Conservation (phyloP, 202 grass and related monocot genomes). For the Saccharum hybrid region DNA sequence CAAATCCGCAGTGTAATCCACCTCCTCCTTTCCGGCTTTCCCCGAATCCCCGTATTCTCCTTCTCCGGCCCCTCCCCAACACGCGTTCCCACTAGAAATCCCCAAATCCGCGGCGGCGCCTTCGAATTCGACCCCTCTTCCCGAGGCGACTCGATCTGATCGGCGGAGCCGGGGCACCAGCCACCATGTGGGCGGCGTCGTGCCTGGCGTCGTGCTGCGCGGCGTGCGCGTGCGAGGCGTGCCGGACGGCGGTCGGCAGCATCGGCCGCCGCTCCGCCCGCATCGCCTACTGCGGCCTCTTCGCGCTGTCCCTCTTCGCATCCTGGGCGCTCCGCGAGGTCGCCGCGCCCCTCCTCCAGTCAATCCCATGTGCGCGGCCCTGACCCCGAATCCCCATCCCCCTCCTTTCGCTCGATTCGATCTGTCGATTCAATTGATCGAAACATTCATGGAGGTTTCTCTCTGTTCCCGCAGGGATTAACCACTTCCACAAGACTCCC, state of each 20-base stretch:
- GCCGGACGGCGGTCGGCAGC: slow-evolving; percentile 92
- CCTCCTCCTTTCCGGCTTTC: slow-evolving; percentile 7
- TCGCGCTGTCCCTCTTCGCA: slow-evolving; percentile 91
- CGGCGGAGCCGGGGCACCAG: not conserved
- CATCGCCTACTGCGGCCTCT: slow-evolving; percentile 98
- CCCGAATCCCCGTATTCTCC: not conserved
- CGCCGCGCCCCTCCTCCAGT: slow-evolving; percentile 93
- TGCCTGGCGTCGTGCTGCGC: slow-evolving; percentile 99
- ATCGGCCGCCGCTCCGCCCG: slow-evolving; percentile 95
- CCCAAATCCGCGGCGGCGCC: slow-evolving; percentile 40
- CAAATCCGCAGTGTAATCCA: slow-evolving; percentile 23
- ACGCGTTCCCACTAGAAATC: slow-evolving; percentile 49
- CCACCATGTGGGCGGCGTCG: slow-evolving; percentile 91
- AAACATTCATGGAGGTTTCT: not conserved
- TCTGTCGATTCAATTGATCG: not conserved
- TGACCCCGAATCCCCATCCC: not conserved
- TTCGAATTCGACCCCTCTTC: slow-evolving; percentile 2
- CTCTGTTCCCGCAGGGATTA: slow-evolving; percentile 68
- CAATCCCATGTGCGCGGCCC: slow-evolving; percentile 67
- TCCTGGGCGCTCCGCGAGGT: slow-evolving; percentile 98
- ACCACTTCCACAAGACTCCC: slow-evolving; percentile 93
- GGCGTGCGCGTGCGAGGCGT: slow-evolving; percentile 97
- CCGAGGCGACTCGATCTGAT: not conserved
- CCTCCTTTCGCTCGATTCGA: not conserved
- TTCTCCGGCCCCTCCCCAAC: slow-evolving; percentile 15